phyloP scores from a whole-genome alignment of 2,329 filamentous ascomycete genomes.

The Xylariales sp. region DNA sequence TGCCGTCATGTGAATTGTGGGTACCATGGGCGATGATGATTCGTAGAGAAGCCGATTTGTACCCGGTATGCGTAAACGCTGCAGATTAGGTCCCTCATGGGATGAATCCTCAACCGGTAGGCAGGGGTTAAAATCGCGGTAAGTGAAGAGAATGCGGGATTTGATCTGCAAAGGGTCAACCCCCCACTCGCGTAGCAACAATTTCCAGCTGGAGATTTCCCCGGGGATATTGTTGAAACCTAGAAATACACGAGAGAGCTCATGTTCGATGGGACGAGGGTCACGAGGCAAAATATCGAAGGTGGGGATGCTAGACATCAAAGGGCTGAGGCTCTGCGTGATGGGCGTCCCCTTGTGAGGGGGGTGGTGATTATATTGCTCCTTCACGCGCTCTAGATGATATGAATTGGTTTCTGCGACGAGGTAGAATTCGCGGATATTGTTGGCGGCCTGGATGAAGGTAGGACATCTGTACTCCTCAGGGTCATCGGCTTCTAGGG shows the following conservation, averaged over 20 bases:
- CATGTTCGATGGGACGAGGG: conserved; percentile 4
- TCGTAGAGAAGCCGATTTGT: conserved; percentile 1
- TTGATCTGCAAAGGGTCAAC: conserved; percentile 17
- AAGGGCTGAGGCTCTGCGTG: conserved; percentile 7
- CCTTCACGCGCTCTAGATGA: not conserved
- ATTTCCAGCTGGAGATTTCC: conserved; percentile 9
- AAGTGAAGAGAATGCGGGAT: conserved; percentile 19
- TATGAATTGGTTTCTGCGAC: conserved; percentile 11
- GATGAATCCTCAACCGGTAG: not conserved
- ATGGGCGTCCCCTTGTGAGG: not conserved
- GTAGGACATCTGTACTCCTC: not conserved
- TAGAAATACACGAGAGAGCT: conserved; percentile 14
- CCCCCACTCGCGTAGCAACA: conserved; percentile 12
- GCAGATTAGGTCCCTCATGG: not conserved
- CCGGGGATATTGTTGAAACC: not conserved
- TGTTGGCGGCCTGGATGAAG: conserved; percentile 4
- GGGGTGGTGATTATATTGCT: not conserved
- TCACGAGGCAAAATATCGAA: conserved; percentile 20
- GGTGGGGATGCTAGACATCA: conserved; percentile 14
- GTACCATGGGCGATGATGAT: not conserved
- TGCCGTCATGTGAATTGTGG: conserved; percentile 1
- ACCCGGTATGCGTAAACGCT: not conserved
- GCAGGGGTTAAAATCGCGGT: conserved; percentile 14
- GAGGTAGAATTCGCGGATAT: conserved; percentile 27
- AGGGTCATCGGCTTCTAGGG: not conserved